These are phyloP conservation scores for Penicillium sp. DNA, from an alignment of 2,329 filamentous ascomycete genomes.

Conservation along the genomic window DNA sequence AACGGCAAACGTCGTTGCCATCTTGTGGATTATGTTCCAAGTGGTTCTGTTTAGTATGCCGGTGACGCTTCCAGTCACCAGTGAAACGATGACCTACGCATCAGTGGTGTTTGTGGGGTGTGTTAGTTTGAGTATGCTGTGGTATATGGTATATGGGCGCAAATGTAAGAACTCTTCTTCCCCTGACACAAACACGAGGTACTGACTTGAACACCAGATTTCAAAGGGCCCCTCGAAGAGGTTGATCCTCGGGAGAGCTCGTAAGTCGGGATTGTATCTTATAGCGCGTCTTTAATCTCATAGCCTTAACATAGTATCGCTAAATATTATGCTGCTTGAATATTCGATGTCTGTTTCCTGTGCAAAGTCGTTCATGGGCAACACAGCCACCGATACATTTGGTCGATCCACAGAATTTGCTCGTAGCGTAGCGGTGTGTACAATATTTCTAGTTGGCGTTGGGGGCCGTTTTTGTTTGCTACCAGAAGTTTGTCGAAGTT, in stretches of 20 bases:
- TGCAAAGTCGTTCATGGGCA: too few species aligned
- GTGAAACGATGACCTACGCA: constrained; percentile 57
- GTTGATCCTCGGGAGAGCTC: background rate
- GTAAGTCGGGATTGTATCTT: background rate
- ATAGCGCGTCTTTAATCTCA: background rate
- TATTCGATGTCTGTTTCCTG: too few species aligned
- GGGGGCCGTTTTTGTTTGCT: too few species aligned
- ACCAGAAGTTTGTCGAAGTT: too few species aligned
- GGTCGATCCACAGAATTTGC: too few species aligned
- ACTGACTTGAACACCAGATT: constrained; percentile 20
- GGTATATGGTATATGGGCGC: constrained; percentile 53
- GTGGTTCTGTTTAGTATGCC: constrained; percentile 56
- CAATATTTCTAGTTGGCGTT: too few species aligned
- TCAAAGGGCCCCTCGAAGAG: constrained; percentile 29
- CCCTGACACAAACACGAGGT: background rate
- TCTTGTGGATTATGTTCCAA: constrained; percentile 55
- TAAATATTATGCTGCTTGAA: too few species aligned
- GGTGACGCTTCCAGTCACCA: constrained; percentile 53
- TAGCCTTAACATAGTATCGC: too few species aligned
- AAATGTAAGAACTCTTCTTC: constrained; percentile 44
- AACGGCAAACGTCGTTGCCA: constrained; percentile 47
- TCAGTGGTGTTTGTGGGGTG: constrained; percentile 59
- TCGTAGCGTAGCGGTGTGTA: too few species aligned
- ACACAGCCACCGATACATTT: too few species aligned
- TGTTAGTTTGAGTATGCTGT: constrained; percentile 49